Base-by-base conservation (phyloP, 345 rosid species). In the Bruguiera sexangula region DNA sequence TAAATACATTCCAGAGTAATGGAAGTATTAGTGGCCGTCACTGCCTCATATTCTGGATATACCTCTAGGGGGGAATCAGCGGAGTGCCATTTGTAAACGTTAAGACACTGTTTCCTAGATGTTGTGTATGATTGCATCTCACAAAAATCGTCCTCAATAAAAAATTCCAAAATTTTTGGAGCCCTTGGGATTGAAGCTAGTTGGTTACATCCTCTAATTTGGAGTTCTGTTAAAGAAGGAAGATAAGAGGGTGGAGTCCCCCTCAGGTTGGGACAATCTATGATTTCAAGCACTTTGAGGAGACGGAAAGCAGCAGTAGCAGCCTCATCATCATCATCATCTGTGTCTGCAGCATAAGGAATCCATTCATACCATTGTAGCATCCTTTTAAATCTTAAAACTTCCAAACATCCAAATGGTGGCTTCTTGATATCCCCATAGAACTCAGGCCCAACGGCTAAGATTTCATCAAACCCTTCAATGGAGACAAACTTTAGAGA, bases 291-390 rank as follows among this genome's bases (percentile, higher is more conserved):
- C 19, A 75, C 61, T 29, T 73, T 56, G 13, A 84, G 85, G n/a
- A 64, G 71, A 58, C 79, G 84, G 60, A 84, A 84, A 29, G 22
- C 54, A 20, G 1, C 39, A 36, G 8, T 9, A 22, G 19, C 54
- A 19, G 11, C 53, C 6, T 1, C 60, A 6, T 8, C 65, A 46
- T 72, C 70, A 10, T 68, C 66, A 13, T 60, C 20, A 8, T 8
- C 39, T 7, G 10, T 36, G 46, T 39, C 46, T 11, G 3, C 46
- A 39, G 15, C 11, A 39, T 39, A 39, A 43, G 74, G 62, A 48
- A 50, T 57, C 87, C 85, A 82, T 30, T 75, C 80, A 32, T 67
- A 31, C 84, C 69, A 77, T 50, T 70, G 63, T 0, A 73, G 77
- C 78, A 82, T 43, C 31, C 63, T 65, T 37, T 73, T 72, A 67